A percentile compares a stretch with the other conserved stretches of the same genome.
phyloP scores from a whole-genome alignment of 208 protist species.

The Trypanosoma cruzi region DNA sequence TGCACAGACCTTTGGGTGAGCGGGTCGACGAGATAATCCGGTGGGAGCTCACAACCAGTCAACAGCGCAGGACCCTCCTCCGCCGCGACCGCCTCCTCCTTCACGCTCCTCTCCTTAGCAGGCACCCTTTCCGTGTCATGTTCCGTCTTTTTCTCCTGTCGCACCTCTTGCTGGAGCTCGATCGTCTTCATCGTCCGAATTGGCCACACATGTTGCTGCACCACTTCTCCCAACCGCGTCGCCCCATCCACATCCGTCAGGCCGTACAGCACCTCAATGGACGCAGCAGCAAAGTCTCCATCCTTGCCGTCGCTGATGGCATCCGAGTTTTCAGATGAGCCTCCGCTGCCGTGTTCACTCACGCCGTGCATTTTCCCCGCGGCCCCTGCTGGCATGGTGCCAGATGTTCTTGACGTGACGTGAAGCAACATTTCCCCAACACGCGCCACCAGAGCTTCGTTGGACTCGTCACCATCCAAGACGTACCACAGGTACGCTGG shows the following conservation, averaged over 20 bases:
- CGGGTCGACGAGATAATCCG: conserved; percentile 60
- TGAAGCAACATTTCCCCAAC: conserved; percentile 9
- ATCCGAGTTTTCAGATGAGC: conserved; percentile 1
- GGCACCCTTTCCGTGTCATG: background rate
- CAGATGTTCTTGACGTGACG: background rate
- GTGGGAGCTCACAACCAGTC: conserved; percentile 45
- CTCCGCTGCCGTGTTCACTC: conserved; percentile 14
- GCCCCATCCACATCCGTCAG: conserved; percentile 20
- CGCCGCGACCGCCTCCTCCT: background rate
- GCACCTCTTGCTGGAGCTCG: background rate
- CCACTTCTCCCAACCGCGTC: conserved; percentile 42
- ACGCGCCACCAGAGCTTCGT: conserved; percentile 3
- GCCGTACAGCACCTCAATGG: conserved; percentile 47
- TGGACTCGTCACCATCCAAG: conserved; percentile 19
- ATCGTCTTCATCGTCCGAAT: conserved; percentile 15
- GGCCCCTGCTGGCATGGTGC: too few species aligned
- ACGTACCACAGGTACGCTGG: conserved; percentile 18
- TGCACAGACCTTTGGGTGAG: conserved; percentile 45
- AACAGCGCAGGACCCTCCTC: background rate
- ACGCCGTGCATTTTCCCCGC: conserved; percentile 11
- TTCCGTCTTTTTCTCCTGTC: background rate
- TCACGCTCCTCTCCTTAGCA: too few species aligned
- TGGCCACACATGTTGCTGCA: conserved; percentile 70
- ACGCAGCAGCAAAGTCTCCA: background rate
- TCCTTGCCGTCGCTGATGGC: conserved; percentile 1